Percentiles rank a stretch among this genome's conserved stretches.
These are phyloP conservation scores for Mrakia hoshinonis DNA, from an alignment of 768 basidiomycete genomes.

Conservation along the genomic window DNA sequence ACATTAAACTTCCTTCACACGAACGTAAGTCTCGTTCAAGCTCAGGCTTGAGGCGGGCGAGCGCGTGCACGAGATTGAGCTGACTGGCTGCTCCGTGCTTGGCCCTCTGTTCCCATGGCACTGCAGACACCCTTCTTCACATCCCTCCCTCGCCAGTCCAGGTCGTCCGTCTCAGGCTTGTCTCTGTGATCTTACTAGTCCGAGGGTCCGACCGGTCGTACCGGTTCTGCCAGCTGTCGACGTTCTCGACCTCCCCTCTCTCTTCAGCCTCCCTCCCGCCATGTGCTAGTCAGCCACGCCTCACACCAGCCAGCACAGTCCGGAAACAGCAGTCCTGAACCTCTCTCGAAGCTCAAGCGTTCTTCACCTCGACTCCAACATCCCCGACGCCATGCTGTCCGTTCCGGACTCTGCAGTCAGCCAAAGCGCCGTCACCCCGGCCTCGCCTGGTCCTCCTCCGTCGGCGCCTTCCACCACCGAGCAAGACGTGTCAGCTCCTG, in stretches of 20 bases:
- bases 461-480: background rate
- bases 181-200: background rate
- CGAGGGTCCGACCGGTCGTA: background rate
- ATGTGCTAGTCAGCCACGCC: background rate
- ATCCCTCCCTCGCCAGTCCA: too few species aligned
- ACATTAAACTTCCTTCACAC: background rate
- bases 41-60: background rate
- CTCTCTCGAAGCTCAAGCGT: background rate
- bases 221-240: background rate
- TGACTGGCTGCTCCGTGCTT: too few species aligned
- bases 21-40: background rate
- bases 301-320: background rate
- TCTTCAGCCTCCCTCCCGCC: background rate
- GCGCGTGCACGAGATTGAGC: too few species aligned
- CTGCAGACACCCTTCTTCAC: too few species aligned
- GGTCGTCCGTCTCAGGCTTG: too few species aligned
- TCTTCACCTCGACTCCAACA: too few species aligned
- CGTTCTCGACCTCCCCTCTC: conserved; percentile 1
- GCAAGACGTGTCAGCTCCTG: background rate
- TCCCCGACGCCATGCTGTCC: background rate
- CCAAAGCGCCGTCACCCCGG: background rate
- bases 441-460: background rate
- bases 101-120: too few species aligned
- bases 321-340: background rate
- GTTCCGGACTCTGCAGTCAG: too few species aligned